Percentiles rank a stretch among this genome's conserved stretches.
Conservation (phyloP, 306 rosid genomes). For the Cucumis melo region DNA sequence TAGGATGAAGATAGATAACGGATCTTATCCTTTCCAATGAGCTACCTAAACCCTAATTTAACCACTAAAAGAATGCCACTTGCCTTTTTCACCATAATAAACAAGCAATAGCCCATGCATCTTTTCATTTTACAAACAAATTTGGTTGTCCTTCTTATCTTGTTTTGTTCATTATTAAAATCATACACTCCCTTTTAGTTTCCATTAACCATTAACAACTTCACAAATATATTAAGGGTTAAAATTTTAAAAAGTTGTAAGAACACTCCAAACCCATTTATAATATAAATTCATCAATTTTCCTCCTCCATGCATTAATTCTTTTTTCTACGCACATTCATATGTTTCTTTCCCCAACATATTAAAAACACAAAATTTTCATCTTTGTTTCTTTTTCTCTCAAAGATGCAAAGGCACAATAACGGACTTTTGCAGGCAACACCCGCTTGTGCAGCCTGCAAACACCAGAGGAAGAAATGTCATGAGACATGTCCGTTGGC, state of each 20-base stretch:
- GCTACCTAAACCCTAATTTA: conserved; percentile 34
- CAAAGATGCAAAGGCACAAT: conserved; percentile 41
- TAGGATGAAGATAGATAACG: not conserved
- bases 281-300: not conserved
- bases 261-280: not conserved
- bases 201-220: conserved; percentile 9
- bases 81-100: conserved; percentile 8
- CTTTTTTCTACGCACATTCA: not conserved
- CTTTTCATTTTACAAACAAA: conserved; percentile 51
- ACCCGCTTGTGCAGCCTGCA: conserved; percentile 78
- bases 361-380: not conserved
- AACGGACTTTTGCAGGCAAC: conserved; percentile 15
- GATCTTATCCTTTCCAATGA: conserved; percentile 30
- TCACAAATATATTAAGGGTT: conserved; percentile 2
- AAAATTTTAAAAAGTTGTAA: not conserved
- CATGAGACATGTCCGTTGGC: conserved; percentile 40
- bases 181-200: conserved; percentile 22
- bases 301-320: not conserved
- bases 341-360: not conserved
- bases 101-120: conserved; percentile 5
- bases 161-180: conserved; percentile 24
- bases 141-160: conserved; percentile 1
- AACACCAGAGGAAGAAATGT: conserved; percentile 79
- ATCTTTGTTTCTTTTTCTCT: not conserved
- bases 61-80: conserved; percentile 19